These are phyloP conservation scores for Aspergillus aculeatinus DNA, from an alignment of 2,329 filamentous ascomycete genomes.

Conservation along the genomic window DNA sequence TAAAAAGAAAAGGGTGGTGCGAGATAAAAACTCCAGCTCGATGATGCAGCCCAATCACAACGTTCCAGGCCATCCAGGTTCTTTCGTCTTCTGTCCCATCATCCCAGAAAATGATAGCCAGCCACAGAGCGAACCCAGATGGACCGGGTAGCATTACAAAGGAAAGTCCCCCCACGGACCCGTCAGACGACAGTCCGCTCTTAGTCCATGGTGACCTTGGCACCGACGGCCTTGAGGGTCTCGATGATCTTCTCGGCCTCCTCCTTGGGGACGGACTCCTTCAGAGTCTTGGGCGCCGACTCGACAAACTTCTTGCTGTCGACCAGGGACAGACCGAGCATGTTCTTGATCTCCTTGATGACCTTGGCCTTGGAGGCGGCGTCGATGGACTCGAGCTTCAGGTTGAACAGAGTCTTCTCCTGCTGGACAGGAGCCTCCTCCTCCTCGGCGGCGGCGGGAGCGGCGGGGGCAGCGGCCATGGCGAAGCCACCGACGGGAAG, in stretches of 20 bases:
- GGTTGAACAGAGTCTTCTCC: conserved; percentile 94
- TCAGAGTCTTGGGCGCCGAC: conserved; percentile 96
- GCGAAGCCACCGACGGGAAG: conserved; percentile 91
- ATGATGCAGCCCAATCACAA: conserved; percentile 26
- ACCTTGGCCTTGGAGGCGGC: conserved; percentile 91
- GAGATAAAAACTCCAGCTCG: conserved; percentile 25
- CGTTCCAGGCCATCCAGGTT: conserved; percentile 15
- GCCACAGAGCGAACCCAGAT: conserved; percentile 5
- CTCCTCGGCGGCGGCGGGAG: conserved; percentile 65
- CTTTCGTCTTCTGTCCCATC: neutral
- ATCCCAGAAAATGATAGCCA: conserved; percentile 6
- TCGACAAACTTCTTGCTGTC: conserved; percentile 99
- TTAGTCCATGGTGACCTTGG: conserved; percentile 87
- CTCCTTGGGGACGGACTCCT: conserved; percentile 98
- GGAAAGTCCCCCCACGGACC: conserved; percentile 7
- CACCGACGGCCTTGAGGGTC: conserved; percentile 89
- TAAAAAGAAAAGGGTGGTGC: conserved; percentile 19
- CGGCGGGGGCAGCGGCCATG: conserved; percentile 62
- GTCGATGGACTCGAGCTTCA: conserved; percentile 92
- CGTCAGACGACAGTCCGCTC: conserved; percentile 23
- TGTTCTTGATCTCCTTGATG: conserved; percentile 98
- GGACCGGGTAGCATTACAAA: conserved; percentile 12
- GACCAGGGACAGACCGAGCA: conserved; percentile 92
- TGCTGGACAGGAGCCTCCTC: conserved; percentile 85
- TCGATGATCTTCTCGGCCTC: conserved; percentile 98